These are phyloP conservation scores for Rubroboletus pulcherrimus DNA, from an alignment of 768 basidiomycete genomes.

Conservation along the genomic window DNA sequence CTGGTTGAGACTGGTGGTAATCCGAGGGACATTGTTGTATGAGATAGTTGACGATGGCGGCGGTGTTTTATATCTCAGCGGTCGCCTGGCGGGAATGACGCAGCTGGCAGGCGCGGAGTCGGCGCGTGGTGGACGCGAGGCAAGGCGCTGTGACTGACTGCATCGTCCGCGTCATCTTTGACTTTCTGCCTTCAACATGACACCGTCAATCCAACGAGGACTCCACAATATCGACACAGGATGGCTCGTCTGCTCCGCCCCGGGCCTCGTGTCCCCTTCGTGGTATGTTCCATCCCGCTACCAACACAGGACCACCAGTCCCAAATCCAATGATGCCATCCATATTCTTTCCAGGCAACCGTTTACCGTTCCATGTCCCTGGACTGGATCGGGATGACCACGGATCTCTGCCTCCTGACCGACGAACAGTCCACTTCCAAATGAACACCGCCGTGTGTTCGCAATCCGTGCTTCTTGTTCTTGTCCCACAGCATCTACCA, in stretches of 20 bases:
- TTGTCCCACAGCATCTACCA: constrained; percentile 13
- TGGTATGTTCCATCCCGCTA: neutral
- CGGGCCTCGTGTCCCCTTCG: neutral
- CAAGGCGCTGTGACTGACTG: neutral
- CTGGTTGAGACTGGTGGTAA: constrained; percentile 57
- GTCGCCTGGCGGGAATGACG: neutral
- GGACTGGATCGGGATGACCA: constrained; percentile 17
- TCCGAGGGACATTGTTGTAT: constrained; percentile 38
- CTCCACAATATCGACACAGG: constrained; percentile 8
- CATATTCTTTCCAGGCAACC: constrained; percentile 3
- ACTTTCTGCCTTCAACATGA: neutral
- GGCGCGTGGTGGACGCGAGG: constrained; percentile 8
- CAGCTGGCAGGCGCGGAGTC: neutral
- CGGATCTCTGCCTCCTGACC: constrained; percentile 3
- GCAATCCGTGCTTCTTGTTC: constrained; percentile 1
- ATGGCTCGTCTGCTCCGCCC: constrained; percentile 4
- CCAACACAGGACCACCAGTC: neutral
- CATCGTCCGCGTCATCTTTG: neutral
- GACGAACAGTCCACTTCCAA: constrained; percentile 18
- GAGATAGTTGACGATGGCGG: neutral
- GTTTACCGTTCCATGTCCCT: neutral
- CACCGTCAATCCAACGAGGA: neutral
- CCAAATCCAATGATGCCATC: neutral
- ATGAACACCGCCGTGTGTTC: constrained; percentile 15
- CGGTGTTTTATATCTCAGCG: neutral